A percentile compares a stretch with the other conserved stretches of the same genome.
phyloP scores from a whole-genome alignment of 192 early-diverging fungal genomes.

The Powellomyces hirtus region DNA sequence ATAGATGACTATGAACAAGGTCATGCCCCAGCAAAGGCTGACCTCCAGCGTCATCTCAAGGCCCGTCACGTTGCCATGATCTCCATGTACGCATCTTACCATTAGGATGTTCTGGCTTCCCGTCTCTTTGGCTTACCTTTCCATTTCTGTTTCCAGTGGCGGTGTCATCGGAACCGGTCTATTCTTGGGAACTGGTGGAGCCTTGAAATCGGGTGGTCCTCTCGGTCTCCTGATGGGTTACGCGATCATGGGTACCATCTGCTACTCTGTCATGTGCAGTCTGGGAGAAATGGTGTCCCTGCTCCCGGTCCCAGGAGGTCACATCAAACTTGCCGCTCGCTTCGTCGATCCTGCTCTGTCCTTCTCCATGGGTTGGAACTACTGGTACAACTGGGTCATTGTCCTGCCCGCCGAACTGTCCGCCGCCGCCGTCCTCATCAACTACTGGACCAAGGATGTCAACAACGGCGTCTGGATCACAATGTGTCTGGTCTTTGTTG shows the following conservation, averaged over 20 bases:
- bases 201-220: conserved; percentile 65
- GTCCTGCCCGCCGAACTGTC: conserved; percentile 59
- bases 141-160: no score
- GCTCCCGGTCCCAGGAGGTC: conserved; percentile 66
- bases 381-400: conserved; percentile 26
- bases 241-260: conserved; percentile 43
- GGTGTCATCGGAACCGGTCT: conserved; percentile 33
- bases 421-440: conserved; percentile 69
- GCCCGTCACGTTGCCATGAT: conserved; percentile 23
- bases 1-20: not conserved
- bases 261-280: conserved; percentile 54
- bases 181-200: conserved; percentile 50
- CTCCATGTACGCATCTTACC: not conserved
- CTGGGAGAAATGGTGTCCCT: conserved; percentile 81
- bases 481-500: conserved; percentile 41
- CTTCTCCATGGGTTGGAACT: conserved; percentile 59
- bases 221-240: conserved; percentile 68
- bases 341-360: conserved; percentile 70
- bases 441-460: conserved; percentile 49
- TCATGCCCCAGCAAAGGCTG: not conserved
- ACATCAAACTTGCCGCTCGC: conserved; percentile 39
- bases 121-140: not conserved
- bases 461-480: conserved; percentile 45
- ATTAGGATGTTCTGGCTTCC: not conserved
- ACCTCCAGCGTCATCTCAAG: conserved; percentile 23